Percentiles rank a stretch among this genome's conserved stretches.
Evolutionary conservation across 495 filamentous ascomycete species (phyloP).

Genomic region (Penicillium manginii): DNA sequence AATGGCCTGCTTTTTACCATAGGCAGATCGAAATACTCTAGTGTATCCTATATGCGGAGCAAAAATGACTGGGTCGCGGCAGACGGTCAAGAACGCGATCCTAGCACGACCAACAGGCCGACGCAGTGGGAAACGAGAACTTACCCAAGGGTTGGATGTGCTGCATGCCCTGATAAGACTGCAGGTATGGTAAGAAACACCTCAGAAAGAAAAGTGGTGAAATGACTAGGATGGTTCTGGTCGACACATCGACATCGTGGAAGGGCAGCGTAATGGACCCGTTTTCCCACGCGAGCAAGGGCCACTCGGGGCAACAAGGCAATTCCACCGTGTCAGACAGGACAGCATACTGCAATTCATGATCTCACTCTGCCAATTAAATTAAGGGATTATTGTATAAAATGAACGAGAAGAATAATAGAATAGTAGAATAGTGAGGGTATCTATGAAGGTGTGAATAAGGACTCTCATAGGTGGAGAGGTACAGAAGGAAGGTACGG

Average conservation of each 20-base stretch:
- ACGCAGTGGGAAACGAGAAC: background rate
- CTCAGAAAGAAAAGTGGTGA: background rate
- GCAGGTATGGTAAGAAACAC: no score
- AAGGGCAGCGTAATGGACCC: conserved; percentile 24
- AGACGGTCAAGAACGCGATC: conserved; percentile 26
- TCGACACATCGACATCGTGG: conserved; percentile 20
- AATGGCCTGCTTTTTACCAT: conserved; percentile 11
- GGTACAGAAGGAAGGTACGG: background rate
- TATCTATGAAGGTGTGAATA: background rate
- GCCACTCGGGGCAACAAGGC: conserved; percentile 24
- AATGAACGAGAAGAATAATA: no score
- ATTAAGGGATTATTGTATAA: background rate
- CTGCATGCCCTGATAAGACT: no score
- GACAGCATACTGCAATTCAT: background rate
- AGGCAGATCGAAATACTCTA: conserved; percentile 19
- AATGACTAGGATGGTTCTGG: background rate
- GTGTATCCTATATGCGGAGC: conserved; percentile 22
- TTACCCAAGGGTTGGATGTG: background rate
- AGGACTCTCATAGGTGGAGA: background rate
- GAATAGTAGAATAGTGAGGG: background rate
- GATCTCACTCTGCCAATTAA: no score
- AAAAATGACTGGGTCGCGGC: conserved; percentile 39
- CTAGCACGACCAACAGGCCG: conserved; percentile 1
- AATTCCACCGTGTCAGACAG: background rate
- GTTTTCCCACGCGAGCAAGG: conserved; percentile 33